Base-by-base conservation (phyloP, 2,329 filamentous ascomycete species). In the Cordyceps javanica region DNA sequence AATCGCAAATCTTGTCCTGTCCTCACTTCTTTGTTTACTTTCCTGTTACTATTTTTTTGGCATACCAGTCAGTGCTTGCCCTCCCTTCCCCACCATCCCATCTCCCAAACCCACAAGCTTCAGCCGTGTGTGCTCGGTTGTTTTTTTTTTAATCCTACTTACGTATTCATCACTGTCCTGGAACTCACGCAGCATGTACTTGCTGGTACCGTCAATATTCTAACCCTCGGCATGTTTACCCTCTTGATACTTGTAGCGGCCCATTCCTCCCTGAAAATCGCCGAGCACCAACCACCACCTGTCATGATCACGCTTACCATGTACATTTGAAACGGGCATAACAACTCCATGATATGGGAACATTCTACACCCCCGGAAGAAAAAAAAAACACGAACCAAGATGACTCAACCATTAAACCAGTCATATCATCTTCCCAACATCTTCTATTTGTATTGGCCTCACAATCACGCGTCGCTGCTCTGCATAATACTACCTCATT, bases 401-500 rank as follows among this genome's bases (percentile, higher is more conserved):
- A 44, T 44, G 41, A 44, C 13, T 26, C 41, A 41, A 41, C 21
- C 38, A 21, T 39, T 3, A 21, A 39, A 39, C 16, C 21, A 16
- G 9, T 39, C 34, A 11, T 13, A 38, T 13, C 21, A 19, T 7
- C 19, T 44, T 48, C 8, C 28, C 26, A 53, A 14, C 11, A 10
- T 34, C 38, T 25, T 34, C 44, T 26, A 23, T 53, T 38, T 46
- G 46, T 42, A 42, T 52, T 55, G 25, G 23, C 16, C 41, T 36
- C 30, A 8, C n/a, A 13, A 48, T 55, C 28, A 55, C 19, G 42
- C 52, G 42, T 32, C 41, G 25, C 41, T 45, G 48, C 38, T 42
- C 36, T 53, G 53, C 53, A 55, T 55, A 55, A 55, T 39, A 21
- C n/a, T 48, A 5, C 53, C 53, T 48, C 53, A 55, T 55, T 55